Conservation (phyloP, 2,329 filamentous ascomycete species). For the Xylariaceae sp. region DNA sequence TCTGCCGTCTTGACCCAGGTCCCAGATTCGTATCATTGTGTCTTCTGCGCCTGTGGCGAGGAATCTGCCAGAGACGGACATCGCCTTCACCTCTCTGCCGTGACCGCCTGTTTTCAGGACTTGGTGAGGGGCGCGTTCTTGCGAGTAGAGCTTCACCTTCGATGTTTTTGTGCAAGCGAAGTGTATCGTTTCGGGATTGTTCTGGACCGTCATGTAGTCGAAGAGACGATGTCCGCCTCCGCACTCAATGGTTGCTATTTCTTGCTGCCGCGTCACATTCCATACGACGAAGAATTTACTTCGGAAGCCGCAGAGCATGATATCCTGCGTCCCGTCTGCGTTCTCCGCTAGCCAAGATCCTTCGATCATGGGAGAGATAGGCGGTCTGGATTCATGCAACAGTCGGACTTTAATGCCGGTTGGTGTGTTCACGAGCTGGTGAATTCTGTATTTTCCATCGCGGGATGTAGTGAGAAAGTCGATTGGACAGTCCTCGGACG, state of each 20-base stretch:
- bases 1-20: constrained; percentile 32
- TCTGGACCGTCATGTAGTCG: constrained; percentile 37
- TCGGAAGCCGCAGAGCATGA: constrained; percentile 78
- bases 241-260: constrained; percentile 71
- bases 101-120: constrained; percentile 69
- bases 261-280: constrained; percentile 68
- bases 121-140: constrained; percentile 34
- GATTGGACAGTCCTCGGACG: constrained; percentile 11
- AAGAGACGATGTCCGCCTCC: constrained; percentile 82
- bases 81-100: constrained; percentile 73
- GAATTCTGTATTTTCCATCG: constrained; percentile 72
- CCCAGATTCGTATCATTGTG: constrained; percentile 69
- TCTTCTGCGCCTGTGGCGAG: constrained; percentile 71
- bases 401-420: constrained; percentile 37
- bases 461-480: constrained; percentile 70
- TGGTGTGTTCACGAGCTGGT: constrained; percentile 33
- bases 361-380: constrained; percentile 74
- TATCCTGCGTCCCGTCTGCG: constrained; percentile 38
- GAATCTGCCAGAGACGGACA: constrained; percentile 38
- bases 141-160: constrained; percentile 45
- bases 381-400: constrained; percentile 64
- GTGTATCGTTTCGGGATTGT: constrained; percentile 34
- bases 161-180: constrained; percentile 75
- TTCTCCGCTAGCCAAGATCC: constrained; percentile 55
- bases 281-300: constrained; percentile 77